These are phyloP conservation scores for Endocalyx cinctus DNA, from an alignment of 2,329 filamentous ascomycete genomes.

Conservation along the genomic window DNA sequence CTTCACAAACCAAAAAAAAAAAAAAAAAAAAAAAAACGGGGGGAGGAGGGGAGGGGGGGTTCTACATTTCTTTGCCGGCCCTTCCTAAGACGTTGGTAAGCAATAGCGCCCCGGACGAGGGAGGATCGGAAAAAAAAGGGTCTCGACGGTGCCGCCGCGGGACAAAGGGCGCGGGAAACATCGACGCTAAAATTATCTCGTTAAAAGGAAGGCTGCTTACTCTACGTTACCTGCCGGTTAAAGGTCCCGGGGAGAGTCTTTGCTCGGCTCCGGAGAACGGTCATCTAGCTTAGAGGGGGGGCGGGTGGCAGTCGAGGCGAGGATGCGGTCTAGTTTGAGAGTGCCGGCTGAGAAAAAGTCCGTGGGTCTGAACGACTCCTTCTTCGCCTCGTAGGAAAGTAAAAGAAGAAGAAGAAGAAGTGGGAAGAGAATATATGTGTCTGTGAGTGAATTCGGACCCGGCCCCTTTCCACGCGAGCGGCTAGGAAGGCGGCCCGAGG, in stretches of 20 bases:
- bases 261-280: slow-evolving; percentile 51
- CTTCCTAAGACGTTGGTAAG: slow-evolving; percentile 1
- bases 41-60: no score
- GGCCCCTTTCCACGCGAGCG: slow-evolving; percentile 45
- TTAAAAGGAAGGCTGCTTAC: no score
- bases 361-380: slow-evolving; percentile 44
- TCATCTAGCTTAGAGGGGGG: slow-evolving; percentile 50
- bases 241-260: slow-evolving; percentile 46
- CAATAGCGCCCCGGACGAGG: slow-evolving; percentile 26
- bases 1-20: neutral
- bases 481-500: slow-evolving; percentile 42
- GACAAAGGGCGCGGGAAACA: slow-evolving; percentile 50
- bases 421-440: slow-evolving; percentile 37
- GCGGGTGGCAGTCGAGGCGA: slow-evolving; percentile 52
- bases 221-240: slow-evolving; percentile 47
- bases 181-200: no score
- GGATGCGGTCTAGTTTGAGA: slow-evolving; percentile 43
- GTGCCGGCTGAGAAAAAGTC: slow-evolving; percentile 40
- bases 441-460: slow-evolving; percentile 45
- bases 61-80: neutral
- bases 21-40: no score
- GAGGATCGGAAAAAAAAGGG: slow-evolving; percentile 38
- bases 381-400: no score
- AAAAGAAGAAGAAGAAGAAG: slow-evolving; percentile 1
- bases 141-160: slow-evolving; percentile 46